Evolutionary conservation across 2,329 filamentous ascomycete genomes (phyloP), one percentile per base, ranked within the genome.

Genomic region (Stachybotrys chartarum): DNA sequence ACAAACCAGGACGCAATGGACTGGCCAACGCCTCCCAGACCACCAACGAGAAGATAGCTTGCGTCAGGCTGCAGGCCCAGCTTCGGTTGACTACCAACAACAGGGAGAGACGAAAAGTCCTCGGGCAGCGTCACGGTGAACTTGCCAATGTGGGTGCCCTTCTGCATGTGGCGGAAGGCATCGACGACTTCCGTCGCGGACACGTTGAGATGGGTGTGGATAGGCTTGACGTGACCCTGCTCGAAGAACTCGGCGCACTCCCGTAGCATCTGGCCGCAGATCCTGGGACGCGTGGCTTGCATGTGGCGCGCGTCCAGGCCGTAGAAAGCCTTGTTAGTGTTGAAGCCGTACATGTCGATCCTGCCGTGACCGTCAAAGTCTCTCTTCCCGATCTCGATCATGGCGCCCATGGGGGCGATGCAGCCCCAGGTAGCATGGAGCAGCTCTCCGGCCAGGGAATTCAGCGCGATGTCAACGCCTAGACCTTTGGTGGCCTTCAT

Each of bases 1-100:
- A 47, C 53, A 17, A 57, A 50, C 50, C 53, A 55, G 14, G 52
- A 45, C 8, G 53, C 52, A 16, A 48, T 53, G 11, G 50, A 45
- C 12, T 30, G 51, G 10, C 56, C 56, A 11, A 52, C 11, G n/a
- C 50, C 50, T 16, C 50, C 50, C 7, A 52, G 50, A 7, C 50
- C 50, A 17, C 50, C 50, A 42, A 39, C 35, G 8, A 52, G 50
- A 6, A 52, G 31, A 30, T 52, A 52, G 49, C 24, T 10, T 32
- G 31, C 17, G 49, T 6, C 7, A 32, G 24, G 49, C 31, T 51
- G 49, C 35, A 39, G 35, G 35, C 12, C 12, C 35, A 39, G 35
- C 7, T 12, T 12, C 12, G 35, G 35, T 12, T 39, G 35, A 12
- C 7, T 12, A 7, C 35, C 12, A 7, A 12, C 12, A 12, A 39